Percentiles rank a stretch among this genome's conserved stretches.
Conservation (phyloP, 805 yeast genomes). For the Spencermartinsiella europaea region DNA sequence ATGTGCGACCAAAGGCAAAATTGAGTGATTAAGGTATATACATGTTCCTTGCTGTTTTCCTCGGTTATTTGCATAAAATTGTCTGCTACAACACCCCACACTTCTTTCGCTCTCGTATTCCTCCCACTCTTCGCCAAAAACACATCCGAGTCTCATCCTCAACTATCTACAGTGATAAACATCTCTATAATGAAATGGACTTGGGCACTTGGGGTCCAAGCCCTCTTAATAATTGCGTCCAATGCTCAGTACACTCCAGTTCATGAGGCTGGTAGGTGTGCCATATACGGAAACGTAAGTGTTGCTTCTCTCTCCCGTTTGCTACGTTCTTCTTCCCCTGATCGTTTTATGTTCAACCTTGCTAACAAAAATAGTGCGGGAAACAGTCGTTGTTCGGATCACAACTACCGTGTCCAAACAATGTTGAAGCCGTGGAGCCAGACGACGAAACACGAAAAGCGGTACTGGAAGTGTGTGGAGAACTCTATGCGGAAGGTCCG, state of each 20-base stretch:
- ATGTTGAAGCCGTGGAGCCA: constrained; percentile 45
- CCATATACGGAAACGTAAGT: constrained; percentile 29
- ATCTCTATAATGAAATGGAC: not conserved
- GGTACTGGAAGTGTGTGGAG: constrained; percentile 66
- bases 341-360: not conserved
- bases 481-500: constrained; percentile 46
- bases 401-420: constrained; percentile 71
- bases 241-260: constrained; percentile 3
- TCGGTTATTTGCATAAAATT: too few species aligned
- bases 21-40: too few species aligned
- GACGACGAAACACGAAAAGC: constrained; percentile 41
- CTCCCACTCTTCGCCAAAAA: too few species aligned
- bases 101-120: too few species aligned
- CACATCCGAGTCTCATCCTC: too few species aligned
- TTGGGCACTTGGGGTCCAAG: not conserved
- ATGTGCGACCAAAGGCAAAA: too few species aligned
- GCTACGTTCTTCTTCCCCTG: not conserved
- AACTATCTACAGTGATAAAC: too few species aligned
- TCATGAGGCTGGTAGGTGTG: constrained; percentile 25
- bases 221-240: not conserved
- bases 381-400: constrained; percentile 73
- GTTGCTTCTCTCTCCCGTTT: constrained; percentile 1
- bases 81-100: too few species aligned
- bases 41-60: too few species aligned
- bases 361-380: constrained; percentile 52